These are phyloP conservation scores for Penicillium sp. DNA, from an alignment of 2,329 filamentous ascomycete species.

Conservation along the genomic window DNA sequence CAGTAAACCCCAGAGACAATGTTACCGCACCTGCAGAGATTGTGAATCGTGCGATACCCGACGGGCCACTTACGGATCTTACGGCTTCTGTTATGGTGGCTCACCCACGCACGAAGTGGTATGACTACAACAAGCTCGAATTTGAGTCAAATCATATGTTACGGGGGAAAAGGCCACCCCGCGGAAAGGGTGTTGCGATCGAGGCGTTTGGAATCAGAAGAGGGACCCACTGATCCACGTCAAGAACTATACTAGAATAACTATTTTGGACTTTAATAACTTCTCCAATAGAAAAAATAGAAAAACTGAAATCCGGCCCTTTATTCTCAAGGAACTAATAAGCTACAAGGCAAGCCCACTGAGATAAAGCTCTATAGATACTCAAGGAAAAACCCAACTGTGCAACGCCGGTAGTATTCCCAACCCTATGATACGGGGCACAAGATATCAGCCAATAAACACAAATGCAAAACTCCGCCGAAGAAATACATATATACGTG, in stretches of 20 bases:
- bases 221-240: neutral
- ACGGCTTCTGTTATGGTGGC: no score
- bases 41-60: no score
- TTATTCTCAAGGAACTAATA: neutral
- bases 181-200: no score
- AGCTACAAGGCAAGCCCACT: neutral
- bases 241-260: neutral
- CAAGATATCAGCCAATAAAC: slow-evolving; percentile 2
- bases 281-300: neutral
- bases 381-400: neutral
- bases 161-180: no score
- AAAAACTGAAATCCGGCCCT: no score
- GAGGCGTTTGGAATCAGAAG: no score
- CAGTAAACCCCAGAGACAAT: no score
- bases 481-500: slow-evolving; percentile 17
- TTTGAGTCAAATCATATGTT: no score
- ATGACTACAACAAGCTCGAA: no score
- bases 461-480: slow-evolving; percentile 6
- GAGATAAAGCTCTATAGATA: neutral
- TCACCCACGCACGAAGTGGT: no score
- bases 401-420: neutral
- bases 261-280: neutral
- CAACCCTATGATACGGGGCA: neutral
- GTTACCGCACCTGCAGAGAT: no score
- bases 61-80: no score